Evolutionary conservation across 1,284 basidiomycete species (phyloP).

Genomic region (Rhodotorula sp.): DNA sequence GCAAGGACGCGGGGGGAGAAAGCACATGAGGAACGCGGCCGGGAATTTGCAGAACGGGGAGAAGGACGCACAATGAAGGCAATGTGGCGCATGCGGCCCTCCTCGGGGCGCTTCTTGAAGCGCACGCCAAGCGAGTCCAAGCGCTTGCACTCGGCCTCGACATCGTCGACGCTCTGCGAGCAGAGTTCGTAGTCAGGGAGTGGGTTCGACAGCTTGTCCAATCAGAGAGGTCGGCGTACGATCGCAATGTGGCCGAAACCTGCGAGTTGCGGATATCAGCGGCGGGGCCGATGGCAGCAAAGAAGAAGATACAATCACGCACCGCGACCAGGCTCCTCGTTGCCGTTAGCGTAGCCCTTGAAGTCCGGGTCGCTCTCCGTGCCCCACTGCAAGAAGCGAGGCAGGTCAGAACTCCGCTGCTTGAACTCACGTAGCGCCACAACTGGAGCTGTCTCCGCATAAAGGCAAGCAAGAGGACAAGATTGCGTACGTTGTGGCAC

Average conservation of each 20-base stretch:
- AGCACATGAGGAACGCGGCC: no score
- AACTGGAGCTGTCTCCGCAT: neutral
- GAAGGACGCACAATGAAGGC: constrained; percentile 68
- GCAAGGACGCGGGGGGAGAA: neutral
- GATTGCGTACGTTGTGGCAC: constrained; percentile 8
- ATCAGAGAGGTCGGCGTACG: constrained; percentile 56
- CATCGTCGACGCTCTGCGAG: constrained; percentile 58
- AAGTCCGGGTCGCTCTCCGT: constrained; percentile 78
- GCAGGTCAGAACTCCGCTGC: no score
- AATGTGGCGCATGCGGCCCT: constrained; percentile 56
- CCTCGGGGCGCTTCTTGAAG: constrained; percentile 85
- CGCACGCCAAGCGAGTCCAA: constrained; percentile 78
- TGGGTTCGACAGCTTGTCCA: no score
- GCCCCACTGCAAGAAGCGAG: constrained; percentile 48
- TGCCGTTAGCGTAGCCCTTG: constrained; percentile 77
- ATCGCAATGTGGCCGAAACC: constrained; percentile 67
- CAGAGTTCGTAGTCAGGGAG: no score
- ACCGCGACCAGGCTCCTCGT: constrained; percentile 72
- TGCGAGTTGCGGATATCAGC: neutral
- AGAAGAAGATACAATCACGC: neutral
- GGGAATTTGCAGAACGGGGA: neutral
- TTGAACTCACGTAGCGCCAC: constrained; percentile 23
- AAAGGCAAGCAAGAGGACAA: neutral
- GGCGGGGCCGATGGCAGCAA: no score
- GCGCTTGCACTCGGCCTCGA: constrained; percentile 64